phyloP scores from a whole-genome alignment of 768 basidiomycete genomes.

The Collybiopsis confluens region DNA sequence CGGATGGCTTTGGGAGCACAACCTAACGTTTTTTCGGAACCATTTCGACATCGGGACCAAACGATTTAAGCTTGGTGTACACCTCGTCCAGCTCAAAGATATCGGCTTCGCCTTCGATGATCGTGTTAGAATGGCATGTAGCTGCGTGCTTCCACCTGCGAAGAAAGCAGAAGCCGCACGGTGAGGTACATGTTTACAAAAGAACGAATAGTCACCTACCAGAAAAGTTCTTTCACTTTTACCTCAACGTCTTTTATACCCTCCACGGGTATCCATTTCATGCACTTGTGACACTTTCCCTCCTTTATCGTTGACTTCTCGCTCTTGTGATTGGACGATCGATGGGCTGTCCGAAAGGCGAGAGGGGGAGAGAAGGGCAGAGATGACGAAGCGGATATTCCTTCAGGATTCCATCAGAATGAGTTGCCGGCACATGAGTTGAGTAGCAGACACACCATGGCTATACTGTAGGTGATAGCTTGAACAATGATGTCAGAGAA shows the following conservation, averaged over 20 bases:
- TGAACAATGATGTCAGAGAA: neutral
- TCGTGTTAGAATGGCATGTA: slow-evolving; percentile 60
- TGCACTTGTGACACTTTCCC: slow-evolving; percentile 77
- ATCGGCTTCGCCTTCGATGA: slow-evolving; percentile 52
- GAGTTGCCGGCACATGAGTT: neutral
- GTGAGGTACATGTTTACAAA: neutral
- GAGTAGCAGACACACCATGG: slow-evolving; percentile 47
- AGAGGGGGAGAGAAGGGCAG: slow-evolving; percentile 76
- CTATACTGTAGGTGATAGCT: slow-evolving; percentile 84
- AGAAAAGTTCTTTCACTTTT: slow-evolving; percentile 76
- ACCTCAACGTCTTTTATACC: slow-evolving; percentile 70
- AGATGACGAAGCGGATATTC: slow-evolving; percentile 65
- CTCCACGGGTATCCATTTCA: slow-evolving; percentile 67
- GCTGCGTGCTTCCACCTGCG: slow-evolving; percentile 83
- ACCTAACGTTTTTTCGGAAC: neutral
- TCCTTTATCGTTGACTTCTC: slow-evolving; percentile 59
- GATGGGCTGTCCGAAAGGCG: slow-evolving; percentile 47
- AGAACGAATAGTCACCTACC: slow-evolving; percentile 43
- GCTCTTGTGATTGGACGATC: slow-evolving; percentile 48
- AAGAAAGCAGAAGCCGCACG: neutral
- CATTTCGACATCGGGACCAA: slow-evolving; percentile 10
- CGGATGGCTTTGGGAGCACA: too few relatives aligned
- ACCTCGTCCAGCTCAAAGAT: slow-evolving; percentile 53
- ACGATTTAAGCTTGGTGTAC: slow-evolving; percentile 20
- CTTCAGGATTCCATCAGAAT: slow-evolving; percentile 35